Evolutionary conservation across 441 rosid species (phyloP).

Genomic region (Hura crepitans): DNA sequence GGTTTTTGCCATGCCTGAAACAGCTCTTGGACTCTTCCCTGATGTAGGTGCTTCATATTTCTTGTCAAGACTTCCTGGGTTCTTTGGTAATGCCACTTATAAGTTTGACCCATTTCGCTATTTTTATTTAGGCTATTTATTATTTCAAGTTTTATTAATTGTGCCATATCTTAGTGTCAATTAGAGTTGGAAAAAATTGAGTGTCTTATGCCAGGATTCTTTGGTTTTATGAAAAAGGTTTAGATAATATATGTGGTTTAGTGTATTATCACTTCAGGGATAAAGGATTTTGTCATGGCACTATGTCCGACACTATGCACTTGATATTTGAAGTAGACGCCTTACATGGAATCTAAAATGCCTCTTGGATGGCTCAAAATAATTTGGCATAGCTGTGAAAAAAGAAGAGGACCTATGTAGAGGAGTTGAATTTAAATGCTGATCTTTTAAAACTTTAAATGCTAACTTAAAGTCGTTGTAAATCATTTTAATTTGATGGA

Average conservation of each 20-base stretch:
- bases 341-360: too few species aligned
- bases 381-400: too few species aligned
- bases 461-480: too few species aligned
- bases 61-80: constrained; percentile 92
- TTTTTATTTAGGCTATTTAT: background rate
- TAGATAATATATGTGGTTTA: background rate
- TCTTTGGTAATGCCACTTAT: constrained; percentile 53
- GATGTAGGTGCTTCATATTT: constrained; percentile 82
- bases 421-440: too few species aligned
- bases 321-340: too few species aligned
- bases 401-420: too few species aligned
- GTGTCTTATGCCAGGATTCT: background rate
- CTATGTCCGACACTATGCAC: too few species aligned
- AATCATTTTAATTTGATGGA: too few species aligned
- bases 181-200: background rate
- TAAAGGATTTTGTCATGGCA: too few species aligned
- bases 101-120: constrained; percentile 6
- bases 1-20: constrained; percentile 94
- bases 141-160: background rate
- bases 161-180: background rate
- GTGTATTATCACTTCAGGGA: background rate
- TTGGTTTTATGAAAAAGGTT: background rate
- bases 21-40: constrained; percentile 75
- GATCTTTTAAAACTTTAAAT: too few species aligned
- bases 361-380: too few species aligned